Base-by-base conservation (phyloP, 345 rosid species). In the Boechera stricta region DNA sequence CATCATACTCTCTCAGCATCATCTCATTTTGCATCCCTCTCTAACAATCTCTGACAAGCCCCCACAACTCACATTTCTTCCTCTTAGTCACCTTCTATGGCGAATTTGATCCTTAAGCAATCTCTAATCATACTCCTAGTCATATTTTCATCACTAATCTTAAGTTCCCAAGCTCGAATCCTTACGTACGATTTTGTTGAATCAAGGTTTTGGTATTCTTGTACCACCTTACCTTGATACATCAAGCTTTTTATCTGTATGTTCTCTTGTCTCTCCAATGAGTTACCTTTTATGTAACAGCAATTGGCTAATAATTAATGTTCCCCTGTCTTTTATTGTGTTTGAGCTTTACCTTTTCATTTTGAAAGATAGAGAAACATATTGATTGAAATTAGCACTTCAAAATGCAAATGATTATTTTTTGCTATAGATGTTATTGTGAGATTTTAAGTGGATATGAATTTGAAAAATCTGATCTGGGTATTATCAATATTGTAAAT, bases 201-300 rank as follows among this genome's bases (percentile, higher is more conserved):
- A 36, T 56, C 10, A 64, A 71, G 66, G 66, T 71, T 57, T 71
- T 49, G 57, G 69, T 36, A 13, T 52, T 63, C 11, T 55, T 71
- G 31, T 71, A 71, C 72, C 54, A 45, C 36, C 36, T 48, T 77
- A 65, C 59, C 59, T 63, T 42, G 0, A 58, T 24, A 52, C 74
- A 66, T 52, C 77, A 58, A 58, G 48, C 76, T n/a, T 55, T 48
- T 62, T 13, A 41, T 76, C 51, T 61, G 64, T 69, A 45, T 42
- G 58, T 62, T 53, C 33, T 32, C n/a, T 57, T 52, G 64, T 53
- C 41, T 76, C 74, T 33, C 71, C 64, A 69, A 24, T 62, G 80
- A 68, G 74, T 75, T 75, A 60, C 71, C 57, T 76, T 69, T 69
- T 52, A 76, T 76, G 75, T 62, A 69, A 69, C 80, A 61, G 1